Evolutionary conservation across 2,329 filamentous ascomycete species (phyloP), one percentile per base, ranked within the genome.

Genomic region (Fusarium graminum): DNA sequence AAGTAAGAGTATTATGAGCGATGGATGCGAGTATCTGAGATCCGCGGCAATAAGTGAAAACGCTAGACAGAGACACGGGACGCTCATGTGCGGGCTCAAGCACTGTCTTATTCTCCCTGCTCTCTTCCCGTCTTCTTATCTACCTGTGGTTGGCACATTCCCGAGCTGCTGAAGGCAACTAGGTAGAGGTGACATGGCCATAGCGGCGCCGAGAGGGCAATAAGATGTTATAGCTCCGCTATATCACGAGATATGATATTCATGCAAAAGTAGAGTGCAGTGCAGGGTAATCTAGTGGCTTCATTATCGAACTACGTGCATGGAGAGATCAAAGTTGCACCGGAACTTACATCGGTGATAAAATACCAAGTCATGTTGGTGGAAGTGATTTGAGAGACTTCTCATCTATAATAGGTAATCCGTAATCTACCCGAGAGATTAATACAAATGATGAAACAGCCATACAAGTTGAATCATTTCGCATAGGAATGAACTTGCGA

Each of bases 71-170:
- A 32, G 36, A 51, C 28, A 56, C 22, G 13, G 13, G 38, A 39
- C 32, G 38, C 44, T 25, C 58, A 49, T 25, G 25, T n/a, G 29
- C 17, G 32, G 44, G 45, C 34, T 62, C 38, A 30, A 29, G 49
- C 47, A 36, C n/a, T 57, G 54, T 68, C 47, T 65, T 36, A 46
- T 10, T n/a, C 54, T 67, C 60, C 59, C 63, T 65, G 16, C 36
- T 32, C 40, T 52, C 46, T 51, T 57, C 38, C 62, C 54, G 47
- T 42, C 17, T 32, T 12, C 34, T 41, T 25, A 25, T n/a, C 38
- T 29, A 34, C 34, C n/a, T 28, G 51, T 39, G 26, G 25, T 13
- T 34, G 49, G 26, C 22, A 52, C 32, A 54, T 26, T 41, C 16
- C 14, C n/a, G 29, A n/a, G 28, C 41, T 40, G 36, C 44, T 49